Evolutionary conservation across 352 stramenopile species (phyloP).

Genomic region (Pythium grandisporangium): DNA sequence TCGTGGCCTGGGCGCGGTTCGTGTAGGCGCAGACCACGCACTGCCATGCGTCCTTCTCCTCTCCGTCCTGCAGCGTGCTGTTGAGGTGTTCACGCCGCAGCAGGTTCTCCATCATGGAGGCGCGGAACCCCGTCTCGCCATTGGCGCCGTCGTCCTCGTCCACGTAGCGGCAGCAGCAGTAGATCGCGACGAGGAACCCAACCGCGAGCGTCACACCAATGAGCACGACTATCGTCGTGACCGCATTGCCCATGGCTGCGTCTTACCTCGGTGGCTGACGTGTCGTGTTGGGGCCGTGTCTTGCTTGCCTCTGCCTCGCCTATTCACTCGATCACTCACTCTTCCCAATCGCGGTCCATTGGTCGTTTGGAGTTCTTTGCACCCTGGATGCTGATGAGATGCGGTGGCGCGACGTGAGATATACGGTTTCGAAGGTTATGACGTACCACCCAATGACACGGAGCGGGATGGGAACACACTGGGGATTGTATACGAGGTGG

Average conservation of each 20-base stretch:
- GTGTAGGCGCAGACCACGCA: conserved; percentile 62
- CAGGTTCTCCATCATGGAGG: conserved; percentile 39
- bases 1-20: conserved; percentile 26
- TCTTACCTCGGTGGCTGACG: background rate
- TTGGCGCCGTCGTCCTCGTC: conserved; percentile 10
- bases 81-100: conserved; percentile 54
- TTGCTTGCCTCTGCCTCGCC: too few species aligned
- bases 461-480: too few species aligned
- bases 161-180: conserved; percentile 34
- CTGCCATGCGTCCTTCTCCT: conserved; percentile 46
- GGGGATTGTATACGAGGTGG: too few species aligned
- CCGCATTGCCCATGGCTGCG: background rate
- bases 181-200: conserved; percentile 23
- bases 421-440: too few species aligned
- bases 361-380: too few species aligned
- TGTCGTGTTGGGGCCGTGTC: background rate
- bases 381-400: too few species aligned
- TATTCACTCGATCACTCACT: too few species aligned
- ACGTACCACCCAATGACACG: too few species aligned
- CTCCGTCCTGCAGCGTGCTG: conserved; percentile 35
- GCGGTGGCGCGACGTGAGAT: too few species aligned
- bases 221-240: conserved; percentile 8
- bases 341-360: too few species aligned
- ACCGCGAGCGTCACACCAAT: conserved; percentile 10
- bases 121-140: background rate